phyloP scores from a whole-genome alignment of 2,329 filamentous ascomycete species.

The Colletotrichum sp. region DNA sequence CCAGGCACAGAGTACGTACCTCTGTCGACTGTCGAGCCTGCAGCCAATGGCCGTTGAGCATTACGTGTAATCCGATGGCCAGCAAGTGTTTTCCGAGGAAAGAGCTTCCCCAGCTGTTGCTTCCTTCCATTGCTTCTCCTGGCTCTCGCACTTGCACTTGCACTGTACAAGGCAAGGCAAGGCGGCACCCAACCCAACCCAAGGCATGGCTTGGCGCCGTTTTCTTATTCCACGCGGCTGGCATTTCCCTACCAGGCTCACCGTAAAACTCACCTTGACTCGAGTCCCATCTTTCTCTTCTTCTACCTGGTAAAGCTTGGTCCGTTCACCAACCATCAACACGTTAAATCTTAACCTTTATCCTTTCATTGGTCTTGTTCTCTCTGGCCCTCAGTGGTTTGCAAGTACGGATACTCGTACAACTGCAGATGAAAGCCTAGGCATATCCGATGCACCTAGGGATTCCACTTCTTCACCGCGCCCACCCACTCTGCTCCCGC shows the following conservation, averaged over 20 bases:
- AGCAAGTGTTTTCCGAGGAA: background rate
- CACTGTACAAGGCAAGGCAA: too few relatives aligned
- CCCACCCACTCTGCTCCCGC: background rate
- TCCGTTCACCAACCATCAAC: background rate
- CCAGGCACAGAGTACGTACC: background rate
- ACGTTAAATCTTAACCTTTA: background rate
- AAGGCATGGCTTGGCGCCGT: background rate
- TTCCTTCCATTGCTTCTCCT: too few relatives aligned
- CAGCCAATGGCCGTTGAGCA: background rate
- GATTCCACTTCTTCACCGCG: background rate
- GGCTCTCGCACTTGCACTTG: too few relatives aligned
- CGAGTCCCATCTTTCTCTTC: background rate
- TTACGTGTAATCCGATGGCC: background rate
- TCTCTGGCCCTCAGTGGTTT: background rate
- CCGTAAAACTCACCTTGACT: background rate
- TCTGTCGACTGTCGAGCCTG: background rate
- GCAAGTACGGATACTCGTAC: background rate
- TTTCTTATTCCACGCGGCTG: slow-evolving; percentile 1
- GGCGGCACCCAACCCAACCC: too few relatives aligned
- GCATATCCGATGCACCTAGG: background rate
- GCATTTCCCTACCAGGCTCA: background rate
- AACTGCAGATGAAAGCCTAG: background rate
- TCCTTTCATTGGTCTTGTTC: background rate
- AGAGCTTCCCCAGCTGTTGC: background rate
- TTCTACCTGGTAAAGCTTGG: background rate